Evolutionary conservation across 2,329 filamentous ascomycete species (phyloP), one percentile per base, ranked within the genome.

Genomic region (Nannizzia gypsea): DNA sequence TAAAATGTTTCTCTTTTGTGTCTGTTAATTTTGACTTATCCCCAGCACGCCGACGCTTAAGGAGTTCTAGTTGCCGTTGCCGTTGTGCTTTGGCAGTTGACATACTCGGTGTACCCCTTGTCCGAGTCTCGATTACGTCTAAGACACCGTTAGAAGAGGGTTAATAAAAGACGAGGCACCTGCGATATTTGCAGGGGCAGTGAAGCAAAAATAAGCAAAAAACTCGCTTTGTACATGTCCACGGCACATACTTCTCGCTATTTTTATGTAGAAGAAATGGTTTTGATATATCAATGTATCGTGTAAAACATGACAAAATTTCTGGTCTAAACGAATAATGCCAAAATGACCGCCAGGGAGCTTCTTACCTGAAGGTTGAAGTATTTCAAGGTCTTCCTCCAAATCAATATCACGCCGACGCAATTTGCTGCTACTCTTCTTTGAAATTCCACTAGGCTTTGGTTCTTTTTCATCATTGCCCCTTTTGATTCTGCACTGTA

Each of bases 351-450:
- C n/a, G n/a, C 0, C 3, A 20, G 5, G 17, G n/a, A n/a, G 48
- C 28, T 34, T 13, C 58, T 54, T 70, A 73, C 74, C 71, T 57
- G 76, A 78, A 61, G 76, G 74, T 52, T 73, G 70, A 3, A 79
- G 69, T 60, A 76, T 74, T 57, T 72, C 68, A 3, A 78, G 64
- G 62, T 79, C 77, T 57, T 77, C 76, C 40, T 75, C 70, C 1
- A 78, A 62, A 61, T 79, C 77, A 20, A 74, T 66, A 56, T 69
- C 66, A 58, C 73, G 71, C 69, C 61, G 4, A 62, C 63, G 15
- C 63, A 65, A 50, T 26, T 50, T 3, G 26, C 17, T 17, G 6
- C 31, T 50, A 17, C 20, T 6, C 15, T 34, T 54, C n/a, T 15
- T 6, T 54, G 13, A 4, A 34, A 17, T 31, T 52, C 1, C 13